Base-by-base conservation (phyloP, 768 basidiomycete genomes). In the Solioccasus polychromus region DNA sequence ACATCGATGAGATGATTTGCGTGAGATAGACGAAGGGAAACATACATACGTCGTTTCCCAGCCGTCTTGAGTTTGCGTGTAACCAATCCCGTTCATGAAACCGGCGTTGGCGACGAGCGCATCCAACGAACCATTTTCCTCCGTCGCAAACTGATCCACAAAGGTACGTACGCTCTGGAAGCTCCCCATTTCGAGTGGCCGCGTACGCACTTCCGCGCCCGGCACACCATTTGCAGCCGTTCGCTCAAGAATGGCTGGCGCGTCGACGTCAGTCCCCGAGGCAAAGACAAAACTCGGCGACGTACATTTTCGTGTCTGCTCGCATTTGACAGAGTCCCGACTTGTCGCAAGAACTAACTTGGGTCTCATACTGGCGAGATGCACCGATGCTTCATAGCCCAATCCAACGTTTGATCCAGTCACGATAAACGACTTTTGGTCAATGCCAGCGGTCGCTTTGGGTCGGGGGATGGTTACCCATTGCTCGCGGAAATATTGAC, bases 381-480 rank as follows among this genome's bases (percentile, higher is more conserved):
- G 67, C 25, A 54, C 57, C 3, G 60, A 45, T 1, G 68, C 53
- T 36, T 61, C 59, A 25, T 61, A 46, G 8, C 58, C 62, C 10
- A 63, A 19, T 10, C 59, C 80, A 18, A 65, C 63, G 51, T 78
- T 82, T 0, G 77, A 75, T 5, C 71, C 72, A 14, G 70, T 64
- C 18, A 82, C 69, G 9, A 79, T 47, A 17, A 80, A 63, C 6
- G 72, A 73, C 55, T 74, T 74, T 4, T 71, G 73, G 7, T 59
- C 53, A 14, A 80, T 59, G 44, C 77, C 68, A 5, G 50, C 62
- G 2, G 19, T 24, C 11, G 36, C 23, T 17, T 14, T 19, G 11
- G 44, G 38, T 5, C 30, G 26, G 11, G 47, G 55, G 18, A 65
- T 50, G 2, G n/a, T 25, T n/a, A 22, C 46, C 36, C 52, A 44